These are phyloP conservation scores for Prunus yedoensis DNA, from an alignment of 331 rosid species.

Conservation along the genomic window DNA sequence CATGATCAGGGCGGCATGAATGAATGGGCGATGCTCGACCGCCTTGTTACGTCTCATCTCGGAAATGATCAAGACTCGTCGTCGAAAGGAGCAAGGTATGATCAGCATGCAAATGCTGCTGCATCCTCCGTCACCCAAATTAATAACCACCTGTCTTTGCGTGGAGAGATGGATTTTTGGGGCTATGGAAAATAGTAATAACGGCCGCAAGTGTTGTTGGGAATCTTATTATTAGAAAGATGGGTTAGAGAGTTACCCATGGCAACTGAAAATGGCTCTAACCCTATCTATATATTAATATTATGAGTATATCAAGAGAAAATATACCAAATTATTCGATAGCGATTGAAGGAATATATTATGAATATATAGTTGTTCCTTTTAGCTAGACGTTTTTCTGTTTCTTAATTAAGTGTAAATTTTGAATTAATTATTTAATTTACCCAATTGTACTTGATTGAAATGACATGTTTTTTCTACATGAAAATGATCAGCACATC, in stretches of 20 bases:
- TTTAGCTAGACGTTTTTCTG: neutral
- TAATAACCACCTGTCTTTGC: conserved; percentile 56
- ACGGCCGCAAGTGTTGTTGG: no score
- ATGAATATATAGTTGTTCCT: neutral
- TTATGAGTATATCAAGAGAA: neutral
- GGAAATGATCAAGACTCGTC: conserved; percentile 55
- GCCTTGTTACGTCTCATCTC: conserved; percentile 53
- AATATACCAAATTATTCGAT: neutral
- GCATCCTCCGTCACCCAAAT: conserved; percentile 40
- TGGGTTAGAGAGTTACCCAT: conserved; percentile 2
- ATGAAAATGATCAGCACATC: no score
- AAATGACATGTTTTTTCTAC: no score
- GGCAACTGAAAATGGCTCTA: neutral
- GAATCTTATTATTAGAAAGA: no score
- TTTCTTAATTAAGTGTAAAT: conserved; percentile 5
- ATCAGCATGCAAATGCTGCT: conserved; percentile 28
- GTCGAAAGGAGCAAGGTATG: conserved; percentile 53
- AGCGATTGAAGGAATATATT: neutral
- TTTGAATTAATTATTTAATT: neutral
- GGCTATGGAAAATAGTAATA: conserved; percentile 52
- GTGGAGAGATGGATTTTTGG: conserved; percentile 85
- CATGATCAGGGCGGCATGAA: conserved; percentile 40
- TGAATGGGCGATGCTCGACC: conserved; percentile 69
- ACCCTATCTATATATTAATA: conserved; percentile 1
- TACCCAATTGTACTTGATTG: no score